phyloP scores from a whole-genome alignment of 495 filamentous ascomycete species.

The Ramalina intermedia region DNA sequence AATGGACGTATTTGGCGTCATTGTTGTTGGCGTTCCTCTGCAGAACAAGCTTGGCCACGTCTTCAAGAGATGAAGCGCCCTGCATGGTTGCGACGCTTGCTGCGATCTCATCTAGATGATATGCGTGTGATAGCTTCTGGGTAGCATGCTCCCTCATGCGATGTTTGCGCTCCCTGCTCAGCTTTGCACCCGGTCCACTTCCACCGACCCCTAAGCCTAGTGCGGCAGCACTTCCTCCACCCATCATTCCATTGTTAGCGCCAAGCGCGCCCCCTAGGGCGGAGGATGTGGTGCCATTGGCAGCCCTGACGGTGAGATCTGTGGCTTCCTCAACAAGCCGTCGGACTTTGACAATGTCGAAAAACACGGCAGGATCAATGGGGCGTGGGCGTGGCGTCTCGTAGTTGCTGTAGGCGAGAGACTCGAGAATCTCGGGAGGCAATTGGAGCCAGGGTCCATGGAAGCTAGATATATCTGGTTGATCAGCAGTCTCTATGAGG shows the following conservation, averaged over 20 bases:
- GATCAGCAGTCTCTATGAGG: constrained; percentile 17
- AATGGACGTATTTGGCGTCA: constrained; percentile 71
- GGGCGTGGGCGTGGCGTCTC: constrained; percentile 57
- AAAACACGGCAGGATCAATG: constrained; percentile 69
- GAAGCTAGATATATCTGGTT: constrained; percentile 55
- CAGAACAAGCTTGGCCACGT: constrained; percentile 59
- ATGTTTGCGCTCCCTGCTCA: constrained; percentile 59
- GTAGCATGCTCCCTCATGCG: constrained; percentile 64
- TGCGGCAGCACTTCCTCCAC: constrained; percentile 37
- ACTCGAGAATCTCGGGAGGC: constrained; percentile 65
- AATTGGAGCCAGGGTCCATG: constrained; percentile 80
- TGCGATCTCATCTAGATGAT: constrained; percentile 66
- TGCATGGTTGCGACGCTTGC: constrained; percentile 75
- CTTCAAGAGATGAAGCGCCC: constrained; percentile 59
- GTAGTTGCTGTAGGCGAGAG: constrained; percentile 64
- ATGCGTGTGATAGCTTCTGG: constrained; percentile 59
- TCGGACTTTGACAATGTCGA: constrained; percentile 67
- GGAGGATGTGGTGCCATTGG: constrained; percentile 51
- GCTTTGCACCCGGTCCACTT: constrained; percentile 44
- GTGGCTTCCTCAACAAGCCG: constrained; percentile 64
- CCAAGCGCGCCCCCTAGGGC: constrained; percentile 33
- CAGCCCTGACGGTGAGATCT: constrained; percentile 59
- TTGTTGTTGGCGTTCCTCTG: constrained; percentile 45
- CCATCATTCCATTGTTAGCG: constrained; percentile 38
- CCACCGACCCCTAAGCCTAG: constrained; percentile 47